phyloP scores from a whole-genome alignment of 768 basidiomycete genomes.

The Ramaria sp. region DNA sequence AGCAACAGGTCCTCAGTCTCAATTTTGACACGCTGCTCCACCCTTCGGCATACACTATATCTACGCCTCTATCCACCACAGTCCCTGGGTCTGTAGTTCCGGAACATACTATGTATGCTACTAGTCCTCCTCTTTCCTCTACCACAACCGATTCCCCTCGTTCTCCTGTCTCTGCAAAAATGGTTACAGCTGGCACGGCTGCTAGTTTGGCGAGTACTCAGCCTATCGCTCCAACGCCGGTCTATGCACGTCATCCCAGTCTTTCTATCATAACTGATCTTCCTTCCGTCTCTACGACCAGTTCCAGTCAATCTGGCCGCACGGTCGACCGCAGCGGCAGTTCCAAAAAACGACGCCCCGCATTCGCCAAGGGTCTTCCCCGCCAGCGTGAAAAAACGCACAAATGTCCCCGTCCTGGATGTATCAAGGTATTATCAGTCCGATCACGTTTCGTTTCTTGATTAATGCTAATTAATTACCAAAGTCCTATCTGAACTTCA shows the following conservation, averaged over 20 bases:
- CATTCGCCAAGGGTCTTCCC: not conserved
- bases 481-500: too few species aligned
- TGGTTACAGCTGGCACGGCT: not conserved
- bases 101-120: too few species aligned
- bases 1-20: too few species aligned
- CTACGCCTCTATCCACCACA: too few species aligned
- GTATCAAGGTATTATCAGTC: conserved; percentile 45
- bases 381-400: conserved; percentile 31
- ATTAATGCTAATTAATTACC: too few species aligned
- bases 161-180: not conserved
- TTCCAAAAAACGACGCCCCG: not conserved
- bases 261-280: conserved; percentile 9
- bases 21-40: too few species aligned
- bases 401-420: conserved; percentile 39
- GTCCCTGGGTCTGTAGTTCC: too few species aligned
- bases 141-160: not conserved
- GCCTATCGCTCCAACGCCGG: not conserved
- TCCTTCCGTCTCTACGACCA: not conserved
- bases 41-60: too few species aligned
- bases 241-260: conserved; percentile 7
- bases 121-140: too few species aligned
- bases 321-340: not conserved
- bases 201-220: not conserved
- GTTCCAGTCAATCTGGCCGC: too few species aligned
- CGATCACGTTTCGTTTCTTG: too few species aligned